phyloP scores from a whole-genome alignment of 2,329 filamentous ascomycete species.

The Xylariaceae sp. region DNA sequence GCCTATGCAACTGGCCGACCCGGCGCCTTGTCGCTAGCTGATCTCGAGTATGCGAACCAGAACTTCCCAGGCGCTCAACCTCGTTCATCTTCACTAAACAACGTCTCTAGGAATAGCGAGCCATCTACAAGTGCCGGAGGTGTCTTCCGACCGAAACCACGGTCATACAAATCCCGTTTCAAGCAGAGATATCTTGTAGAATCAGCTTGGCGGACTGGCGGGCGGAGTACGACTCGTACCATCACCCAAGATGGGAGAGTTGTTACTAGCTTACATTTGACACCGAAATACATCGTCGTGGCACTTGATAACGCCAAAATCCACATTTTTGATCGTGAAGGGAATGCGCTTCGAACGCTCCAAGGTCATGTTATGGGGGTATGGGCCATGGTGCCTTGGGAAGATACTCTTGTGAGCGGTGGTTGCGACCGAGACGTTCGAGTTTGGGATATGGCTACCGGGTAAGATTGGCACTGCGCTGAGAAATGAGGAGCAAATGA shows the following conservation, averaged over 20 bases:
- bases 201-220: conserved; percentile 91
- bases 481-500: not conserved
- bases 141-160: conserved; percentile 57
- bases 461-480: conserved; percentile 53
- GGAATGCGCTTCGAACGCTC: conserved; percentile 80
- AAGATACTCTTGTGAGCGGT: conserved; percentile 88
- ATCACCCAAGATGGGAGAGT: conserved; percentile 97
- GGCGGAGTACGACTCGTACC: conserved; percentile 75
- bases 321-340: conserved; percentile 92
- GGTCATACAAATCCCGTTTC: conserved; percentile 93
- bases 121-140: conserved; percentile 39
- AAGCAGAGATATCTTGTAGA: conserved; percentile 97
- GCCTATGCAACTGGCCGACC: conserved; percentile 33
- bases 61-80: conserved; percentile 46
- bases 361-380: conserved; percentile 98
- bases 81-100: conserved; percentile 32
- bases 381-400: conserved; percentile 99
- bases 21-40: conserved; percentile 32
- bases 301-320: conserved; percentile 98
- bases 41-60: conserved; percentile 35
- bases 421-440: conserved; percentile 95
- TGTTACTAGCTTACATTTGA: conserved; percentile 91
- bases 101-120: conserved; percentile 53
- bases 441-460: conserved; percentile 93
- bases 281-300: conserved; percentile 93